Evolutionary conservation across 441 rosid species (phyloP).

Genomic region (Erysimum pusillum): DNA sequence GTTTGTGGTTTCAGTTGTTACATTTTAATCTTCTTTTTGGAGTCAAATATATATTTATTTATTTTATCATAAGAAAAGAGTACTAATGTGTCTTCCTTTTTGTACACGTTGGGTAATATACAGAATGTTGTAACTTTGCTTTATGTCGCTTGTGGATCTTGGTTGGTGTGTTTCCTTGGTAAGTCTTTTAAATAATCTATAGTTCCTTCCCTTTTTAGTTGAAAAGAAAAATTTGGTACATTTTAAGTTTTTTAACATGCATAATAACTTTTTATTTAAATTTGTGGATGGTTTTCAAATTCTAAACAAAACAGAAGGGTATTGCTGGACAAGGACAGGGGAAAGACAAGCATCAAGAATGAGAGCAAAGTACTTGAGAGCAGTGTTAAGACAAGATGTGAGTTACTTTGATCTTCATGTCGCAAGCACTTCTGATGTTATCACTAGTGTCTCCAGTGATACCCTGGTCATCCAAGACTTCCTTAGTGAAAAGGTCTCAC

Average conservation of each 20-base stretch:
- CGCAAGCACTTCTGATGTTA: constrained; percentile 70
- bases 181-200: neutral
- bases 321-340: constrained; percentile 90
- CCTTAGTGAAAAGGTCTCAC: constrained; percentile 69
- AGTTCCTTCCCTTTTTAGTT: neutral
- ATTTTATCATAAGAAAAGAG: neutral
- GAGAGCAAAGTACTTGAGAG: constrained; percentile 76
- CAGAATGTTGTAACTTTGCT: constrained; percentile 1
- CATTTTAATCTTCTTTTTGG: too few relatives aligned
- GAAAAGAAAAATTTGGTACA: neutral
- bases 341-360: constrained; percentile 83
- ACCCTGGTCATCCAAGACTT: constrained; percentile 74
- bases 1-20: neutral
- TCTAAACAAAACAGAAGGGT: constrained; percentile 60
- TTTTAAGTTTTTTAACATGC: neutral
- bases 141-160: neutral
- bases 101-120: neutral
- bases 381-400: constrained; percentile 81
- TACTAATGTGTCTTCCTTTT: neutral
- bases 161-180: neutral
- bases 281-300: neutral
- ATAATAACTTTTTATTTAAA: neutral
- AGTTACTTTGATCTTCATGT: constrained; percentile 83
- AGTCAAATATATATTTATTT: too few relatives aligned
- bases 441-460: constrained; percentile 72